Evolutionary conservation across 768 basidiomycete genomes (phyloP), one percentile per base, ranked within the genome.

Genomic region (Podaxis carcinomalis): DNA sequence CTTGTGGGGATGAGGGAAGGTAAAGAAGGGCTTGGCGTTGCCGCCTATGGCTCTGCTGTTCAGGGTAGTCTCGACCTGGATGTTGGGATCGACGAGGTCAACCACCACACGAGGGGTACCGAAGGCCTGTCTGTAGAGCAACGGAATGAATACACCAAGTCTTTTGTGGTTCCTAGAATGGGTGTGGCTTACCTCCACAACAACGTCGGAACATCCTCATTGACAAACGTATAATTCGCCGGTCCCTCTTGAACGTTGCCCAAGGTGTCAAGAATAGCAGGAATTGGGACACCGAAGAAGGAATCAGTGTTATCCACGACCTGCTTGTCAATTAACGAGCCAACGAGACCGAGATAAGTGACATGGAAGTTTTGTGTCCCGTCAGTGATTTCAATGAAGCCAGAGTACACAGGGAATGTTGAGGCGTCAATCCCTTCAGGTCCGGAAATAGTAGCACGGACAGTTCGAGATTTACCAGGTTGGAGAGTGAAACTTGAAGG

Each of bases 321-420:
- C 37, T 77, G 76, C 62, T 77, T 76, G 62, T 83, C 71, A 63
- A 75, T 77, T 62, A 83, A 70, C 9, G 74, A 73, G 68, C 64
- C 68, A 44, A 57, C 66, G 37, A 70, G 66, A 68, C 82, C 82
- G 32, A 82, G 68, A 67, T 82, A 84, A 0, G 79, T 73, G 21
- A 77, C 73, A 23, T 77, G 73, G 60, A 72, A 69, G 35, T 65
- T 75, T 59, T 79, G 75, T 13, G 65, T 62, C 14, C 67, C 68
- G 52, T 72, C 75, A 55, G 72, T 71, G 36, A 79, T 66, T 49
- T 79, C 73, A 36, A 87, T 80, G 72, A 76, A 84, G 2, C 85
- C 85, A 28, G 82, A 83, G 70, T 80, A 85, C 55, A 85, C 74
- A 13, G 86, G 85, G 68, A 83, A 78, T 4, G 77, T 72, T 28